A percentile compares a stretch with the other conserved stretches of the same genome.
These are phyloP conservation scores for Vitis riparia DNA, from an alignment of 164 flowering plant genomes.

Conservation along the genomic window DNA sequence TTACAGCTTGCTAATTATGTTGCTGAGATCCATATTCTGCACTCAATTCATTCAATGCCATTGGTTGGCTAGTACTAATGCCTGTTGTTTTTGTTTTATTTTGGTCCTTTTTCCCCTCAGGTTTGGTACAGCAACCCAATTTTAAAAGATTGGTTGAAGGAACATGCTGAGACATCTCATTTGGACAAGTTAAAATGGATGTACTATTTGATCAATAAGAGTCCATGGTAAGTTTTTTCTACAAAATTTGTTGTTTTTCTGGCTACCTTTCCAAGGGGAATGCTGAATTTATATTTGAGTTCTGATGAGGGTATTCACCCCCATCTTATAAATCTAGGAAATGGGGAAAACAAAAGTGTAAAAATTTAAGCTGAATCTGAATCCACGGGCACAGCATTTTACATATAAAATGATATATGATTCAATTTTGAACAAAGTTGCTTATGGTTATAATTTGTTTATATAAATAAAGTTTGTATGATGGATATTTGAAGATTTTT, in stretches of 20 bases:
- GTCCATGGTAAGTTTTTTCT: conserved; percentile 73
- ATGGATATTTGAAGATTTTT: too few relatives aligned
- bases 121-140: conserved; percentile 83
- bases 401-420: too few relatives aligned
- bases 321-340: too few relatives aligned
- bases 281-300: too few relatives aligned
- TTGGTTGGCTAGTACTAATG: background rate
- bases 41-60: background rate
- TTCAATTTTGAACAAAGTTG: too few relatives aligned
- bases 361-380: too few relatives aligned
- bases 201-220: conserved; percentile 72
- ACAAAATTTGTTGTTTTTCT: background rate
- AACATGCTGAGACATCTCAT: conserved; percentile 53
- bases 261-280: background rate
- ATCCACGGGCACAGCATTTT: too few relatives aligned
- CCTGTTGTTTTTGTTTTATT: background rate
- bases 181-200: conserved; percentile 76
- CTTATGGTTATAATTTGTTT: too few relatives aligned
- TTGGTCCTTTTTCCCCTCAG: conserved; percentile 32
- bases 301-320: too few relatives aligned
- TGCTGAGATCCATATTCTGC: background rate
- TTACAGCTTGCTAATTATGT: background rate
- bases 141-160: conserved; percentile 81
- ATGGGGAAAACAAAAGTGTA: too few relatives aligned
- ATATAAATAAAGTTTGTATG: too few relatives aligned